Base-by-base conservation (phyloP, 192 early-diverging fungal genomes). In the Coemansia biformis region DNA sequence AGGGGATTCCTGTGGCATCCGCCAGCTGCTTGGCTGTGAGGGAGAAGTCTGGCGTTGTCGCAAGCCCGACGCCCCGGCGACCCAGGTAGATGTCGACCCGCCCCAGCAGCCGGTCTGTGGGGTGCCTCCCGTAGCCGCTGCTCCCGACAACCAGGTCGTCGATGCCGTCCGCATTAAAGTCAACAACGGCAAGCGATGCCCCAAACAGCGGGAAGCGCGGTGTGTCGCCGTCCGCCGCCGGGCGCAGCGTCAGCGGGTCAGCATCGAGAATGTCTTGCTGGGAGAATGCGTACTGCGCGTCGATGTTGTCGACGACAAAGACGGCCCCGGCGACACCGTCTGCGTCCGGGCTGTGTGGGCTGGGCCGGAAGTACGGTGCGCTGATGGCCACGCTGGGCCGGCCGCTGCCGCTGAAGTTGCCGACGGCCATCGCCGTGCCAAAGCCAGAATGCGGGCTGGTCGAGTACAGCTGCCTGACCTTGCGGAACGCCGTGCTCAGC, bases 81-180 rank as follows among this genome's bases (percentile, higher is more conserved):
- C 89, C 89, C 67, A 87, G 78, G 48, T 78, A 86, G 4, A 89
- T 73, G 57, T 79, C 81, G 8, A 91, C 75, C 1, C 70, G 61
- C 0, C 89, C 87, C 9, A 68, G 63, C 48, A 48, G 59, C 31
- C 18, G 15, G 7, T 46, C 70, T 7, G 45, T 60, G 21, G 43
- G 63, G 38, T 32, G 51, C 48, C 29, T 53, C 39, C 76, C 28
- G 83, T 87, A 30, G 77, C 81, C 36, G 53, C 60, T 67, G 52
- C 64, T 67, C 4, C 83, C 79, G 7, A 94, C 78, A 4, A 76
- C 89, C 30, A 94, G 66, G 61, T 94, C 90, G 55, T 91, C 90
- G 16, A 92, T 81, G 0, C 92, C 90, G 57, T 94, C 92, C 12
- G 67, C 52, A 52, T 94, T 94, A 16, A 88, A 65, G 58, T 94